These are phyloP conservation scores for Thermomyces lanuginosus DNA, from an alignment of 2,329 filamentous ascomycete genomes.

Conservation along the genomic window DNA sequence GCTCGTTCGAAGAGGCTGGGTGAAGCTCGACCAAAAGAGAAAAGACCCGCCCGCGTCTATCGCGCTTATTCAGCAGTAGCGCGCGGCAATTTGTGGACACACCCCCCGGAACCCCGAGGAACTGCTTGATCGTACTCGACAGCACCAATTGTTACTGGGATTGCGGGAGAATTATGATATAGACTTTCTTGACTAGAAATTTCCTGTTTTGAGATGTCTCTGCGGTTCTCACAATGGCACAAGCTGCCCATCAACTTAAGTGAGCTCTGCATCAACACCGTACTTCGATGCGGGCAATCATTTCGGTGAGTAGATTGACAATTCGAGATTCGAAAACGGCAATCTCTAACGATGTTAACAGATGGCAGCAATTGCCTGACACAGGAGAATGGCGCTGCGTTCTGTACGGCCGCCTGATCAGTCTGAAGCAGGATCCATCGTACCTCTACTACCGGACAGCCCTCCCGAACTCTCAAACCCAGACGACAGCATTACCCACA, in stretches of 20 bases:
- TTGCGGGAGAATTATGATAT: too few relatives aligned
- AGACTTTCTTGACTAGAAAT: too few relatives aligned
- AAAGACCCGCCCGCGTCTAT: slow-evolving; percentile 7
- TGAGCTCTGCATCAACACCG: slow-evolving; percentile 89
- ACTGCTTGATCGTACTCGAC: too few relatives aligned
- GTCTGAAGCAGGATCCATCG: slow-evolving; percentile 63
- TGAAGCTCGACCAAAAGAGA: not conserved
- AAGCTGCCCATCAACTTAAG: slow-evolving; percentile 67
- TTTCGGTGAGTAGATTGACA: slow-evolving; percentile 41
- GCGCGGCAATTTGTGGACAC: slow-evolving; percentile 8
- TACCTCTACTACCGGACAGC: slow-evolving; percentile 69
- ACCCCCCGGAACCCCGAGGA: not conserved
- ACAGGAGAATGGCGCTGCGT: slow-evolving; percentile 81
- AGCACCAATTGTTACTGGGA: too few relatives aligned
- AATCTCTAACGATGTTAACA: slow-evolving; percentile 16
- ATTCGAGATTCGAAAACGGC: not conserved
- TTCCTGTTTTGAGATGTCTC: slow-evolving; percentile 20
- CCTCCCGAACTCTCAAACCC: too few relatives aligned
- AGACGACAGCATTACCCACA: slow-evolving; percentile 13
- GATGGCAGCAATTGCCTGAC: slow-evolving; percentile 64
- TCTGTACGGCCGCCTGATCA: slow-evolving; percentile 69
- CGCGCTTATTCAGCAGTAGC: slow-evolving; percentile 10
- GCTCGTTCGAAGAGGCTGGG: not conserved
- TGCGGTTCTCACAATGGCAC: slow-evolving; percentile 59
- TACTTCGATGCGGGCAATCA: slow-evolving; percentile 83